A percentile compares a stretch with the other conserved stretches of the same genome.
These are phyloP conservation scores for Lodderomyces margitis DNA, from an alignment of 1,139 yeast genomes.

Conservation along the genomic window DNA sequence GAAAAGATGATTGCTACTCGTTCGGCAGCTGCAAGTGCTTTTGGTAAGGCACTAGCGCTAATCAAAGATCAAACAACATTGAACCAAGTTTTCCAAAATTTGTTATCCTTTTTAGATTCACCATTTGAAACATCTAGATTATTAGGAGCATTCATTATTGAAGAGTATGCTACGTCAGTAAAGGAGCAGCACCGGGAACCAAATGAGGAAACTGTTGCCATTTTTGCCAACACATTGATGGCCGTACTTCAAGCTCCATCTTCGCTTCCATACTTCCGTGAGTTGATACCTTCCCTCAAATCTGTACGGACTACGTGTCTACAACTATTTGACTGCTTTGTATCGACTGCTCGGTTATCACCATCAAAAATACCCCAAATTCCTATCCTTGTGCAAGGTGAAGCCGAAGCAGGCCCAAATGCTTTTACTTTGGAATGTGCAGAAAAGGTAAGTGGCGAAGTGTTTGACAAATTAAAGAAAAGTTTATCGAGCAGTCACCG, in stretches of 20 bases:
- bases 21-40: slow-evolving; percentile 70
- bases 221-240: slow-evolving; percentile 31
- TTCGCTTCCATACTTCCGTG: slow-evolving; percentile 63
- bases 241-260: slow-evolving; percentile 43
- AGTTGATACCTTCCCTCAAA: slow-evolving; percentile 80
- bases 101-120: slow-evolving; percentile 47
- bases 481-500: slow-evolving; percentile 70
- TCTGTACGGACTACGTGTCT: slow-evolving; percentile 86
- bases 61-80: slow-evolving; percentile 42
- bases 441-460: slow-evolving; percentile 62
- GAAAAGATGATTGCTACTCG: slow-evolving; percentile 76
- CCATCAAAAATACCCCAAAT: slow-evolving; percentile 77
- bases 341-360: slow-evolving; percentile 71
- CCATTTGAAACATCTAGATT: slow-evolving; percentile 81
- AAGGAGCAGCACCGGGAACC: slow-evolving; percentile 18
- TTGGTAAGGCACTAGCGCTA: slow-evolving; percentile 67
- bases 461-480: slow-evolving; percentile 64
- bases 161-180: slow-evolving; percentile 61
- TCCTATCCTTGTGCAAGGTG: slow-evolving; percentile 92
- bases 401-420: slow-evolving; percentile 89
- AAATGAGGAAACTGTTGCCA: slow-evolving; percentile 15
- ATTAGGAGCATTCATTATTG: slow-evolving; percentile 64
- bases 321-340: slow-evolving; percentile 74
- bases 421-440: slow-evolving; percentile 86
- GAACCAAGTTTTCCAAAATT: slow-evolving; percentile 35